Evolutionary conservation across 106 monocot genomes (phyloP).

Genomic region (Vanilla planifolia): DNA sequence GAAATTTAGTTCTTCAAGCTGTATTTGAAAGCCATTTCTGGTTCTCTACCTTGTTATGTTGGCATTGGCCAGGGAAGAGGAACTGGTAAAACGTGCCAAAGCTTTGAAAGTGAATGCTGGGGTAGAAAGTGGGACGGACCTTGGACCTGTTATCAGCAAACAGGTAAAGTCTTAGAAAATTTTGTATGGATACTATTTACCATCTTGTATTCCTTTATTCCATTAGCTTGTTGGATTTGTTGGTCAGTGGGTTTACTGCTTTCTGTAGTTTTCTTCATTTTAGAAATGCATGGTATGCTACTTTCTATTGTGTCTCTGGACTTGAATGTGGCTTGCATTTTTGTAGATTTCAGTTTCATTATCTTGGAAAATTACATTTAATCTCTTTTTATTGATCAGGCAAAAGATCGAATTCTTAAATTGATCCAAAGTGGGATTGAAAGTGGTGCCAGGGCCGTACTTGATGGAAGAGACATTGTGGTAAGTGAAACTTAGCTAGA

Average conservation of each 20-base stretch:
- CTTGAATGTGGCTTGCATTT: background rate
- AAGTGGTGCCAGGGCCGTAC: conserved; percentile 73
- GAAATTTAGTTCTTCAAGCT: background rate
- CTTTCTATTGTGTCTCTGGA: background rate
- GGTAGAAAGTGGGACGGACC: conserved; percentile 74
- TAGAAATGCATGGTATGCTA: background rate
- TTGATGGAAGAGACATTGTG: conserved; percentile 91
- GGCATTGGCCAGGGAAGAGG: conserved; percentile 59
- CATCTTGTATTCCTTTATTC: background rate
- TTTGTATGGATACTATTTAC: background rate
- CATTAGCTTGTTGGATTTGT: background rate
- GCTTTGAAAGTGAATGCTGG: conserved; percentile 80
- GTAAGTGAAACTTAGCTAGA: conserved; percentile 23
- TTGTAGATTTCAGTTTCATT: no score
- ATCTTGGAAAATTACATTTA: background rate
- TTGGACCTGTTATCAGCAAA: conserved; percentile 93
- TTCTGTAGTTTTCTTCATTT: background rate
- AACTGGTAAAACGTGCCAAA: conserved; percentile 58
- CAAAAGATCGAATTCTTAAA: conserved; percentile 88
- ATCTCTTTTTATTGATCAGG: conserved; percentile 31
- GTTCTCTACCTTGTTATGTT: background rate
- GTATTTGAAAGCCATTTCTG: background rate
- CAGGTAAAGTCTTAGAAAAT: conserved; percentile 34
- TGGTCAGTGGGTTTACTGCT: background rate
- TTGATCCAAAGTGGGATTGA: conserved; percentile 85